These are phyloP conservation scores for Anethum foeniculum DNA, from an alignment of 140 eudicot species.

Conservation along the genomic window DNA sequence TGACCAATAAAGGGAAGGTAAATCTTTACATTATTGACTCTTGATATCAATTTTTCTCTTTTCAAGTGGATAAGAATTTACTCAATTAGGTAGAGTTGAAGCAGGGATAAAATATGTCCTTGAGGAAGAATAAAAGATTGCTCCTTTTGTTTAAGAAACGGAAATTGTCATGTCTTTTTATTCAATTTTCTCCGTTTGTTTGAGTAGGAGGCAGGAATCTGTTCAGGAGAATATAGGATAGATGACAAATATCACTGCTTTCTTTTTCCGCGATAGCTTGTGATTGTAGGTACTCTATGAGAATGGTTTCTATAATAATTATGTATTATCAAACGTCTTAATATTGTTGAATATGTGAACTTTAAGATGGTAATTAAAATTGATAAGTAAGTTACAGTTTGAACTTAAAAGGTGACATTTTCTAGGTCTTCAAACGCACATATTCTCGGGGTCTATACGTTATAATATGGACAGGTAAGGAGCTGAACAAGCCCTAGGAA, in stretches of 20 bases:
- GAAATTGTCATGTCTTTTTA: not conserved
- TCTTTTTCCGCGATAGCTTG: not conserved
- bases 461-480: not conserved
- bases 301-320: not conserved
- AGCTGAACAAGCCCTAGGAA: not conserved
- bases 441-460: not conserved
- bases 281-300: not conserved
- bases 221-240: not conserved
- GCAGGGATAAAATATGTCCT: not conserved
- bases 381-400: not conserved
- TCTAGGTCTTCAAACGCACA: not conserved
- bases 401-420: not conserved
- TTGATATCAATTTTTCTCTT: not conserved
- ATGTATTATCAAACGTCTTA: not conserved
- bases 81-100: not conserved
- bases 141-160: not conserved
- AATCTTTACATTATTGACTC: not conserved
- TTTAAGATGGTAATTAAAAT: not conserved
- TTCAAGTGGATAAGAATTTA: not conserved
- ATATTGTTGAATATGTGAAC: not conserved
- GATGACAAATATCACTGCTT: not conserved
- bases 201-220: not conserved
- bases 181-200: too few species aligned
- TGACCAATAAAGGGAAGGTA: not conserved
- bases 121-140: not conserved